phyloP scores from a whole-genome alignment of 768 basidiomycete species.

The Rubroboletus satanas region DNA sequence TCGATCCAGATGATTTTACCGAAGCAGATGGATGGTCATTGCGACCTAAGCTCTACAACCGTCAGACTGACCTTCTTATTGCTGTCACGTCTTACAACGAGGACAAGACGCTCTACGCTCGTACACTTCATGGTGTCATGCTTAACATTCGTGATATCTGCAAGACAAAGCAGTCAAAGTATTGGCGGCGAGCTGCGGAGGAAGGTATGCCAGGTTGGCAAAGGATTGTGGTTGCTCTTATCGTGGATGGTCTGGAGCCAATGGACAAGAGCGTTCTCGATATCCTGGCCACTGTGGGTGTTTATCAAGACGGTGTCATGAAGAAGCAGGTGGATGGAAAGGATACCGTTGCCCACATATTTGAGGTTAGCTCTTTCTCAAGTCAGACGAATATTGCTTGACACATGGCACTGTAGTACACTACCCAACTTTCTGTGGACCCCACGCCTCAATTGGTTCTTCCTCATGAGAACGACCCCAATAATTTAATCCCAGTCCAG shows the following conservation, averaged over 20 bases:
- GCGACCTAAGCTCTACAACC: conserved; percentile 78
- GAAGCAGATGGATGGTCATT: conserved; percentile 80
- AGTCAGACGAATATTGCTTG: neutral
- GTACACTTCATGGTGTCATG: conserved; percentile 95
- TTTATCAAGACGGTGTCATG: conserved; percentile 94
- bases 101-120: conserved; percentile 86
- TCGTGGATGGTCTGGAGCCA: conserved; percentile 88
- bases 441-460: conserved; percentile 86
- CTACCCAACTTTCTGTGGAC: conserved; percentile 93
- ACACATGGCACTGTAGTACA: conserved; percentile 58
- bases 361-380: conserved; percentile 58
- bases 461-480: conserved; percentile 84
- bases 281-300: conserved; percentile 82
- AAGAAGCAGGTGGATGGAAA: conserved; percentile 89
- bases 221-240: conserved; percentile 83
- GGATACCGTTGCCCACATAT: conserved; percentile 89
- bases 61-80: conserved; percentile 90
- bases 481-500: conserved; percentile 90
- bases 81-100: conserved; percentile 94
- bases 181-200: conserved; percentile 79
- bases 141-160: conserved; percentile 96
- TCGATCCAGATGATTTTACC: conserved; percentile 85
- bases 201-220: conserved; percentile 89
- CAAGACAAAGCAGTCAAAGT: conserved; percentile 92
- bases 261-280: conserved; percentile 96